A percentile compares a stretch with the other conserved stretches of the same genome.
These are phyloP conservation scores for Populus euphratica DNA, from an alignment of 345 rosid genomes.

Conservation along the genomic window DNA sequence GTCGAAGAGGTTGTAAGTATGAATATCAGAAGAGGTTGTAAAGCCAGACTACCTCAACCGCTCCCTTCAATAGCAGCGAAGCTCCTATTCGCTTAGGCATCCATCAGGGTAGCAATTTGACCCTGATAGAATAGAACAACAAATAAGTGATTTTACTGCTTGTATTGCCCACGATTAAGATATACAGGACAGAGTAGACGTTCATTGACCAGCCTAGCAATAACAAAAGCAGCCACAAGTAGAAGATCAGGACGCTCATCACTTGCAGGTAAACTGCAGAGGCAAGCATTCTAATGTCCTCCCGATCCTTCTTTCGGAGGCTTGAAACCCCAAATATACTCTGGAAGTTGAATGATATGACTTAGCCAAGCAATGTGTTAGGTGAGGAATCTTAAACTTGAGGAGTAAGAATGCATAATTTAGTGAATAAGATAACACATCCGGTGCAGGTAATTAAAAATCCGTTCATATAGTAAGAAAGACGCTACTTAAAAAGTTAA, in stretches of 20 bases:
- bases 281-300: conserved; percentile 48
- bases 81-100: conserved; percentile 55
- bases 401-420: background rate
- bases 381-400: too few species aligned
- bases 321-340: conserved; percentile 49
- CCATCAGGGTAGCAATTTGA: conserved; percentile 54
- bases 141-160: background rate
- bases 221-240: conserved; percentile 26
- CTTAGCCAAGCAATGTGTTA: background rate
- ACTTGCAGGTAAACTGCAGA: conserved; percentile 13
- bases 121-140: conserved; percentile 2
- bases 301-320: conserved; percentile 32
- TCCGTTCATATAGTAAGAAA: background rate
- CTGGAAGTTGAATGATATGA: conserved; percentile 22
- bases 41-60: conserved; percentile 63
- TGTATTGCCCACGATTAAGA: background rate
- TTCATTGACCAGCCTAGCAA: conserved; percentile 51
- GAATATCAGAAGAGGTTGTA: conserved; percentile 44
- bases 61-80: conserved; percentile 50
- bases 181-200: background rate
- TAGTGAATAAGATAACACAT: background rate
- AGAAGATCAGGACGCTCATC: too few species aligned
- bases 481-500: background rate
- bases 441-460: background rate
- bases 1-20: too few species aligned